Evolutionary conservation across 2,329 filamentous ascomycete genomes (phyloP).

Genomic region (Aspergillus niger): DNA sequence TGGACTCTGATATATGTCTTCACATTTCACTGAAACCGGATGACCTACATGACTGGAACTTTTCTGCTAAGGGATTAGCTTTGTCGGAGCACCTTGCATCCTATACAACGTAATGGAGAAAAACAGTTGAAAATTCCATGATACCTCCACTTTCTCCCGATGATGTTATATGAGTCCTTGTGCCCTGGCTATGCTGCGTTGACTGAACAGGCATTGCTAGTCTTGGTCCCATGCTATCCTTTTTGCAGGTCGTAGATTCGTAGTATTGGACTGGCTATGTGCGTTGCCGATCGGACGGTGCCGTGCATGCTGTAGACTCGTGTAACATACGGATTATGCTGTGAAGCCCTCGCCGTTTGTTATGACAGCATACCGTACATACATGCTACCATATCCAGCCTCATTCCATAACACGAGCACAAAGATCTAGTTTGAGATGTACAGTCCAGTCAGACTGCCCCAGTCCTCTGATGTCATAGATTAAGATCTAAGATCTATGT

Average conservation of each 20-base stretch:
- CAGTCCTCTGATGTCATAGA: not conserved
- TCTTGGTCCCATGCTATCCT: not conserved
- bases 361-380: not conserved
- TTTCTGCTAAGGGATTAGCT: conserved; percentile 25
- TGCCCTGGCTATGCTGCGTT: not conserved
- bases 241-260: not conserved
- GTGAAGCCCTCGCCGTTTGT: not conserved
- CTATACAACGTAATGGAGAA: conserved; percentile 39
- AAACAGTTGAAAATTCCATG: conserved; percentile 42
- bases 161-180: not conserved
- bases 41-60: conserved; percentile 36
- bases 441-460: not conserved
- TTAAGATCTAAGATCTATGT: too few species aligned
- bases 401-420: not conserved
- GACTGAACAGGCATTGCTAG: not conserved
- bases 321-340: not conserved
- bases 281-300: not conserved
- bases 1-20: conserved; percentile 23
- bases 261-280: not conserved
- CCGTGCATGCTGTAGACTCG: not conserved
- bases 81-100: conserved; percentile 35
- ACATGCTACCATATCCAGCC: not conserved
- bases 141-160: conserved; percentile 11
- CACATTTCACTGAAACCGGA: conserved; percentile 24
- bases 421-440: too few species aligned